phyloP scores from a whole-genome alignment of 2,329 filamentous ascomycete species.

The Madurella fahalii region DNA sequence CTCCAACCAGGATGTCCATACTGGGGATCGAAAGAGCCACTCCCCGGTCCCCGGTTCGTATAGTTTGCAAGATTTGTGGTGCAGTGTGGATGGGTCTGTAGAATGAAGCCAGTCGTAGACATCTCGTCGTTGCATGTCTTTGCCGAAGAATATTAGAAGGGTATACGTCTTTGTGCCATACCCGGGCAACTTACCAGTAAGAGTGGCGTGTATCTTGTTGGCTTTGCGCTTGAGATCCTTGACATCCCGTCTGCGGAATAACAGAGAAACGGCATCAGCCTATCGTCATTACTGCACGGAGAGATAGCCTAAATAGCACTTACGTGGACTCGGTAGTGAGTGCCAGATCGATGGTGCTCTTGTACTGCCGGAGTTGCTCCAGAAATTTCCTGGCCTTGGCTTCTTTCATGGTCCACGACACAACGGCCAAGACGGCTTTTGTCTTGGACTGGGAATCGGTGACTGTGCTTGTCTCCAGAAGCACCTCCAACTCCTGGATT shows the following conservation, averaged over 20 bases:
- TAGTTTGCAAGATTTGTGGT: not conserved
- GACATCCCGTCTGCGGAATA: not conserved
- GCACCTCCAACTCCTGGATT: not conserved
- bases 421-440: not conserved
- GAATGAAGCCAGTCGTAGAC: constrained; percentile 1
- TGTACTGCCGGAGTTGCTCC: constrained; percentile 11
- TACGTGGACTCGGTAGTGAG: constrained; percentile 10
- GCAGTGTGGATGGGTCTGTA: not conserved
- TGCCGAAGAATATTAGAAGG: no score
- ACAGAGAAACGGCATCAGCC: not conserved
- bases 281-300: not conserved
- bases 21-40: constrained; percentile 11
- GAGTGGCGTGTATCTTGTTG: not conserved
- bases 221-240: not conserved
- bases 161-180: no score
- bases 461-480: not conserved
- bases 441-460: not conserved
- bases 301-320: not conserved
- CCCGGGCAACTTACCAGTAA: not conserved
- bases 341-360: constrained; percentile 13
- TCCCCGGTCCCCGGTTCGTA: constrained; percentile 17
- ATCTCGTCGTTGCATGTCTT: constrained; percentile 1
- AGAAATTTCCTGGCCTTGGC: constrained; percentile 6
- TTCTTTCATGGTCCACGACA: constrained; percentile 11
- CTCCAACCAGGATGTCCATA: constrained; percentile 15